Evolutionary conservation across 1,284 basidiomycete species (phyloP), one percentile per base, ranked within the genome.

Genomic region (Moniliophthora roreri): DNA sequence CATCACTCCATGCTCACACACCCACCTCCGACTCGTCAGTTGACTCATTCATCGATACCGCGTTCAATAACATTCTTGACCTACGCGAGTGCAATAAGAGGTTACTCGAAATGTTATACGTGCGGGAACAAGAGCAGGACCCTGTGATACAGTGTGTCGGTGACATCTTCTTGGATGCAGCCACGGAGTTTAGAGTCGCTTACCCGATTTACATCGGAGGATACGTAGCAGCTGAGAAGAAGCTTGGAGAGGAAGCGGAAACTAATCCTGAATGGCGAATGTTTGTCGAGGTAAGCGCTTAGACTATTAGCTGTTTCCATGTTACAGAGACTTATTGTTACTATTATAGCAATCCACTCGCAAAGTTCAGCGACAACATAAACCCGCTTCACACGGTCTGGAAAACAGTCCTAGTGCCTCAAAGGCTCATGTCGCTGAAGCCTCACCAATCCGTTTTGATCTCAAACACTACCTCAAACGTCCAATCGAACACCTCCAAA

Each of bases 141-240:
- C 91, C 92, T 0, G 78, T 98, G 46, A 88, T 98, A 38, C 82
- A 89, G 57, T 80, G 80, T 42, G 90, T 98, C 42, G 96, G 95
- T 0, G 95, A 98, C 65, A 84, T 98, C 50, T 92, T 98, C 64
- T 74, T 98, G 47, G 84, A 87, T 15, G 89, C 92, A 0, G 93
- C 93, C 0, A 87, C 91, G 1, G 91, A 95, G 63, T 98, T 98
- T 74, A 81, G 89, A 34, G 74, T 84, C 9, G 85, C 88, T 2
- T 99, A 99, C 69, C 91, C 91, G 0, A 78, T 80, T 13, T 98
- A 98, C 61, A 84, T 95, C 21, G 90, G 91, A 4, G 85, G 89
- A 62, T 81, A 94, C 51, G 93, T 95, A 0, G 72, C 89, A 5
- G 94, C 93, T 0, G 94, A 96, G 66, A 89, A 88, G 66, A 75